Evolutionary conservation across 2,329 filamentous ascomycete genomes (phyloP), one percentile per base, ranked within the genome.

Genomic region (Calonectria pseudoturangicola): DNA sequence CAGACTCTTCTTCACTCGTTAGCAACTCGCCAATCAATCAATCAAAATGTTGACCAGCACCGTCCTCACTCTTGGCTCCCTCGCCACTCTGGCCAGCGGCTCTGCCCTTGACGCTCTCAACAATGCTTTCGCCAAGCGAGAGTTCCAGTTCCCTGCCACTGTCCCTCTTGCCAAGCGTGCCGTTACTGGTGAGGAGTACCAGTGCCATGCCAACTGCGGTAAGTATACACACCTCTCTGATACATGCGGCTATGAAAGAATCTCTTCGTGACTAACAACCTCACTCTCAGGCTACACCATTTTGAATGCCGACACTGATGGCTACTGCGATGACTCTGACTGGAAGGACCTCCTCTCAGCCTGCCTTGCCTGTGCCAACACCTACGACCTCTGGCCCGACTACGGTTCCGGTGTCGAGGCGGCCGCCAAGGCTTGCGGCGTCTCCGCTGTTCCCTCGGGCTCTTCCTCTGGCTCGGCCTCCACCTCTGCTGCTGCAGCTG

Each of bases 161-260:
- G 80, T 83, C 39, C 78, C 79, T n/a, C 76, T 88, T n/a, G 70
- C 83, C 66, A 84, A 82, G 75, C 86, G 87, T n/a, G 86, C 88
- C 76, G 84, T 84, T 6, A 73, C 72, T 2, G 80, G 77, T 2
- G 83, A 86, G 6, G 73, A 81, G 8, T 88, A 86, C 76, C 81
- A 88, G 50, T 90, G 88, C 80, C 88, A 89, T 74, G 84, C 85
- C 75, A 85, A 86, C 79, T 89, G 88, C 81, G 87, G 88, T 88
- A 81, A 72, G 85, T 81, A 43, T n/a, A 8, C 1, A 9, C 3
- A 25, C 6, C 13, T 6, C 2, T 27, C 2, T 27, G 3, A 12
- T 15, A 36, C 28, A 2, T 13, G 2, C n/a, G 4, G 13, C 33
- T 1, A 15, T 28, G 41, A 8, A 33, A n/a, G 8, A 2, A 21